Percentiles rank a stretch among this genome's conserved stretches.
phyloP scores from a whole-genome alignment of 345 rosid species.

The Xanthoceras sorbifolium region DNA sequence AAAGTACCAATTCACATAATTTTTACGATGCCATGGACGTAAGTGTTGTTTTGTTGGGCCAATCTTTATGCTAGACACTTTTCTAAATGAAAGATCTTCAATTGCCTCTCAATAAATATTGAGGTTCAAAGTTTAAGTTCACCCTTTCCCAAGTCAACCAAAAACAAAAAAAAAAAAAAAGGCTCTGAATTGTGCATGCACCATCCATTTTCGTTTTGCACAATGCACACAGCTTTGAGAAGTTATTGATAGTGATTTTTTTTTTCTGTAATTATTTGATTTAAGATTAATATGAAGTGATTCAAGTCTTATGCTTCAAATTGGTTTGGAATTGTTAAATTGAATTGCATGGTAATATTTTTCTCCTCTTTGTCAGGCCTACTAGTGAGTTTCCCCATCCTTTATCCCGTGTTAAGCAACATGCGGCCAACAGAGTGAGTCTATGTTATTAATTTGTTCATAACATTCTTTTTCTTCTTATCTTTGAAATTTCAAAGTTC shows the following conservation, averaged over 20 bases:
- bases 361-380: slow-evolving; percentile 36
- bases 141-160: not conserved
- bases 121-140: not conserved
- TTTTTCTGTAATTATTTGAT: not conserved
- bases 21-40: slow-evolving; percentile 74
- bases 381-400: slow-evolving; percentile 66
- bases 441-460: slow-evolving; percentile 1
- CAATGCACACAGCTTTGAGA: not conserved
- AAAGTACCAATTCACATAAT: slow-evolving; percentile 52
- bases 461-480: not conserved
- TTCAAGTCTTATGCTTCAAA: not conserved
- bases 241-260: not conserved
- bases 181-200: not conserved
- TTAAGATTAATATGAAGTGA: not conserved
- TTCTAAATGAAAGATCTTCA: not conserved
- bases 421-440: slow-evolving; percentile 49
- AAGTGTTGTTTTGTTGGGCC: slow-evolving; percentile 28
- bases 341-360: slow-evolving; percentile 17
- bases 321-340: slow-evolving; percentile 5
- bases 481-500: not conserved
- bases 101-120: not conserved
- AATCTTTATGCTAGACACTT: not conserved
- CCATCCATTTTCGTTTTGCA: not conserved
- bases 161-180: too few relatives aligned
- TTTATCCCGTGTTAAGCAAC: slow-evolving; percentile 54